Percentiles rank a stretch among this genome's conserved stretches.
Evolutionary conservation across 2,329 filamentous ascomycete genomes (phyloP).

Genomic region (Bipolaris zeicola): DNA sequence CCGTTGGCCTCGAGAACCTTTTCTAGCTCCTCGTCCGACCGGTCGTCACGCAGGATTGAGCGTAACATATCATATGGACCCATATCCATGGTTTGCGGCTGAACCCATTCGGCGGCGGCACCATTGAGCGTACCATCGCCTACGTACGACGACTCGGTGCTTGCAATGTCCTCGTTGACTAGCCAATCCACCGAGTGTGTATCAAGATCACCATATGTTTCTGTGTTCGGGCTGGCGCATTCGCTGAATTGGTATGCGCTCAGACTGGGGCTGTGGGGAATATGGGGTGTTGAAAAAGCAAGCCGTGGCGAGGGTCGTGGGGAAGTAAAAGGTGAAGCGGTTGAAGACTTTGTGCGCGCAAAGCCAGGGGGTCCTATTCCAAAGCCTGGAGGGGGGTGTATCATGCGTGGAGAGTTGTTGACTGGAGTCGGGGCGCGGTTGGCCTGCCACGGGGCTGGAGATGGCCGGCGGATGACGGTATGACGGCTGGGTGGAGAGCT

Average conservation of each 20-base stretch:
- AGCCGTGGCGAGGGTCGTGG: slow-evolving; percentile 91
- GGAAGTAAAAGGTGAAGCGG: slow-evolving; percentile 89
- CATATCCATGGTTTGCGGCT: slow-evolving; percentile 80
- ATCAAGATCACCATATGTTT: slow-evolving; percentile 89
- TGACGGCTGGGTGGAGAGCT: slow-evolving; percentile 84
- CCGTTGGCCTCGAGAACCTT: slow-evolving; percentile 84
- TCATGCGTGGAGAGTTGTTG: slow-evolving; percentile 78
- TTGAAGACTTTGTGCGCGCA: slow-evolving; percentile 71
- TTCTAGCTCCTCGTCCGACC: slow-evolving; percentile 93
- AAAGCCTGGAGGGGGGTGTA: slow-evolving; percentile 83
- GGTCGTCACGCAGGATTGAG: slow-evolving; percentile 87
- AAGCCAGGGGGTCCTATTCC: slow-evolving; percentile 74
- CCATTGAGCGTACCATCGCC: slow-evolving; percentile 75
- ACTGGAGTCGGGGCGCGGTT: slow-evolving; percentile 76
- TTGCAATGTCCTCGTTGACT: slow-evolving; percentile 82
- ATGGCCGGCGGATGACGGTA: slow-evolving; percentile 86
- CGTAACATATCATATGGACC: slow-evolving; percentile 97
- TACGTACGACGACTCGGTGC: slow-evolving; percentile 75
- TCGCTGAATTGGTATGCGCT: slow-evolving; percentile 97
- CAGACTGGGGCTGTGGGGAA: slow-evolving; percentile 90
- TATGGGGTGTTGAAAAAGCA: slow-evolving; percentile 84
- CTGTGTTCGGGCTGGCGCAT: slow-evolving; percentile 70
- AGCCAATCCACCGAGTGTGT: slow-evolving; percentile 97
- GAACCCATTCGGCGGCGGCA: slow-evolving; percentile 79
- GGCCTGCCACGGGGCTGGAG: slow-evolving; percentile 90